Percentiles rank a stretch among this genome's conserved stretches.
Evolutionary conservation across 805 yeast species (phyloP).

Genomic region (Myxozyma mucilagina): DNA sequence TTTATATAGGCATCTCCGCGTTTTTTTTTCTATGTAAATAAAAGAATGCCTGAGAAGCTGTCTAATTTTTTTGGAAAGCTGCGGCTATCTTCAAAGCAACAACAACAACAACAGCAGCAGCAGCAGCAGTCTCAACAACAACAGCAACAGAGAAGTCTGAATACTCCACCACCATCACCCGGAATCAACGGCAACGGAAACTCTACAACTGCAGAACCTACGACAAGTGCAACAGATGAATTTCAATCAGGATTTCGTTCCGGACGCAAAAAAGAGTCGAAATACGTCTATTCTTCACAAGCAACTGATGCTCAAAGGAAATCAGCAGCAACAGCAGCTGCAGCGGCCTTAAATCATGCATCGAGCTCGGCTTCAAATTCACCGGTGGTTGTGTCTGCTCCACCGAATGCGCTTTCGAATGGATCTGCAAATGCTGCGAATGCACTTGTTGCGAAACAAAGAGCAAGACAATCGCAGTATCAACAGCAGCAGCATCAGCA

Average conservation of each 20-base stretch:
- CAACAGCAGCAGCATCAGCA: neutral
- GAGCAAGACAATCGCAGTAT: neutral
- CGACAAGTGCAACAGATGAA: no score
- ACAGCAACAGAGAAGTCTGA: no score
- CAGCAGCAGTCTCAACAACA: slow-evolving; percentile 1
- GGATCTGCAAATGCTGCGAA: neutral
- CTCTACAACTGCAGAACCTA: no score
- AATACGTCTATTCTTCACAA: neutral
- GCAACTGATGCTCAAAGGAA: slow-evolving; percentile 1
- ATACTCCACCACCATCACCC: neutral
- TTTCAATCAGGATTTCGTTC: slow-evolving; percentile 2
- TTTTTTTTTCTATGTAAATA: neutral
- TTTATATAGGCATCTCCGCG: neutral
- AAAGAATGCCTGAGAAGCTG: slow-evolving; percentile 6
- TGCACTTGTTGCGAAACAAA: neutral
- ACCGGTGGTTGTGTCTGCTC: slow-evolving; percentile 5
- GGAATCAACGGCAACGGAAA: no score
- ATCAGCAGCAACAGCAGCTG: slow-evolving; percentile 10
- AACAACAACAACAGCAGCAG: neutral
- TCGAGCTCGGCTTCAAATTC: neutral
- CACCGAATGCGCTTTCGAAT: neutral
- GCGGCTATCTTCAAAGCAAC: slow-evolving; percentile 7
- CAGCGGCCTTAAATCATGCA: slow-evolving; percentile 1
- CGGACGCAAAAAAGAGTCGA: neutral
- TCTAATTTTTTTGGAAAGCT: slow-evolving; percentile 11